Conservation (phyloP, 2,329 filamentous ascomycete genomes). For the Hansfordia pulvinata region DNA sequence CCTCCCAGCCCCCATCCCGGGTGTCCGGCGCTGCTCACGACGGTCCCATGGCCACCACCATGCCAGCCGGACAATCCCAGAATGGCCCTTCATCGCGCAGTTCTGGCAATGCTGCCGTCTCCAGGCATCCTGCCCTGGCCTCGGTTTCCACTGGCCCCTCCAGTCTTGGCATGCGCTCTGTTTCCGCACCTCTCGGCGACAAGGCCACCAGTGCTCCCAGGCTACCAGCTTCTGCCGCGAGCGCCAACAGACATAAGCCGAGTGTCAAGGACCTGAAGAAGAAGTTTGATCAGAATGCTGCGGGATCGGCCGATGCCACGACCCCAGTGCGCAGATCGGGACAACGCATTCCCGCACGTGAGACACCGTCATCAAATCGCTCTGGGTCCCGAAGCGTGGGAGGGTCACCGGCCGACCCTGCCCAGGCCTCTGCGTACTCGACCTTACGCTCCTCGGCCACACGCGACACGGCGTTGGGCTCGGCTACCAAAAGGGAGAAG, state of each 20-base stretch:
- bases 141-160: slow-evolving; percentile 22
- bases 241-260: slow-evolving; percentile 29
- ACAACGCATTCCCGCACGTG: slow-evolving; percentile 20
- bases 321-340: slow-evolving; percentile 21
- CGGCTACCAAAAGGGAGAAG: slow-evolving; percentile 29
- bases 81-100: slow-evolving; percentile 29
- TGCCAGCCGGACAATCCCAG: slow-evolving; percentile 25
- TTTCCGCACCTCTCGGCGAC: slow-evolving; percentile 40
- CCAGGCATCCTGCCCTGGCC: slow-evolving; percentile 30
- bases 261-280: slow-evolving; percentile 73
- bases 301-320: slow-evolving; percentile 12
- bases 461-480: too few relatives aligned
- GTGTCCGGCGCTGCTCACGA: slow-evolving; percentile 4
- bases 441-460: slow-evolving; percentile 21
- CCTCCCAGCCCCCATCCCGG: slow-evolving; percentile 14
- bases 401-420: too few relatives aligned
- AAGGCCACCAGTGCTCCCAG: slow-evolving; percentile 18
- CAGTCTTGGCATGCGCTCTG: slow-evolving; percentile 34
- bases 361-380: slow-evolving; percentile 19
- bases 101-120: slow-evolving; percentile 33
- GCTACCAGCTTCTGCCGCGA: slow-evolving; percentile 11
- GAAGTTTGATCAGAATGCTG: slow-evolving; percentile 55
- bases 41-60: slow-evolving; percentile 25
- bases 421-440: too few relatives aligned
- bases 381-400: too few relatives aligned